phyloP scores from a whole-genome alignment of 495 filamentous ascomycete species.

The Lasiosphaeris hirsuta region DNA sequence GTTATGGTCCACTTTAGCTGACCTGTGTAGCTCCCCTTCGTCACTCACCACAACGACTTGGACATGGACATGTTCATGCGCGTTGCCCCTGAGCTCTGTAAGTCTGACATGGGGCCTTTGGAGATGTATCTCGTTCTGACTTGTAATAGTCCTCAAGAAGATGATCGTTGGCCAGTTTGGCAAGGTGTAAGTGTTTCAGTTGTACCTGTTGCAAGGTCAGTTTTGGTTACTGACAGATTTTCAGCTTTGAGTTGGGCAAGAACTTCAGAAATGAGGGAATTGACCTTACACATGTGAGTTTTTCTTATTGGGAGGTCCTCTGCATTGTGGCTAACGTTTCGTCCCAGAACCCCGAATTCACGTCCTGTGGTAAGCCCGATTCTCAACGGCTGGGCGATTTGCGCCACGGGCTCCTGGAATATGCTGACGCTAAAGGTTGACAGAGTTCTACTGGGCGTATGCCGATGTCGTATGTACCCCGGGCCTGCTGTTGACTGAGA shows the following conservation, averaged over 20 bases:
- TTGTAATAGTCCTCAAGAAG: conserved; percentile 66
- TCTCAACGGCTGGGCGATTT: not conserved
- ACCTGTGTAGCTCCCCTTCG: conserved; percentile 66
- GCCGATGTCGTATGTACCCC: conserved; percentile 58
- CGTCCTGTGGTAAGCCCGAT: conserved; percentile 55
- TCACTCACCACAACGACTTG: conserved; percentile 91
- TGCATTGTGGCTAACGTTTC: not conserved
- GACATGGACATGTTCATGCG: conserved; percentile 89
- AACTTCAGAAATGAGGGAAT: conserved; percentile 95
- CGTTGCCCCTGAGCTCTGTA: conserved; percentile 80
- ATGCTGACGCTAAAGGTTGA: not conserved
- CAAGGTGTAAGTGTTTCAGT: conserved; percentile 19
- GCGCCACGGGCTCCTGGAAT: not conserved
- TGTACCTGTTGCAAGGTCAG: too few species aligned
- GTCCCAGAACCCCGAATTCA: conserved; percentile 88
- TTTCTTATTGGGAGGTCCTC: not conserved
- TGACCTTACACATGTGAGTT: conserved; percentile 63
- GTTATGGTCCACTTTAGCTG: not conserved
- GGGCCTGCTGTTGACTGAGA: too few species aligned
- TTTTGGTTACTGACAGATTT: conserved; percentile 15
- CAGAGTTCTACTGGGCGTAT: conserved; percentile 93
- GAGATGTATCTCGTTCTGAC: not conserved
- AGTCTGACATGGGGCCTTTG: not conserved
- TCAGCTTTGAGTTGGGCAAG: conserved; percentile 85
- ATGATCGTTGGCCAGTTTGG: conserved; percentile 85